These are phyloP conservation scores for Ormosia semicastrata DNA, from an alignment of 306 rosid species.

Conservation along the genomic window DNA sequence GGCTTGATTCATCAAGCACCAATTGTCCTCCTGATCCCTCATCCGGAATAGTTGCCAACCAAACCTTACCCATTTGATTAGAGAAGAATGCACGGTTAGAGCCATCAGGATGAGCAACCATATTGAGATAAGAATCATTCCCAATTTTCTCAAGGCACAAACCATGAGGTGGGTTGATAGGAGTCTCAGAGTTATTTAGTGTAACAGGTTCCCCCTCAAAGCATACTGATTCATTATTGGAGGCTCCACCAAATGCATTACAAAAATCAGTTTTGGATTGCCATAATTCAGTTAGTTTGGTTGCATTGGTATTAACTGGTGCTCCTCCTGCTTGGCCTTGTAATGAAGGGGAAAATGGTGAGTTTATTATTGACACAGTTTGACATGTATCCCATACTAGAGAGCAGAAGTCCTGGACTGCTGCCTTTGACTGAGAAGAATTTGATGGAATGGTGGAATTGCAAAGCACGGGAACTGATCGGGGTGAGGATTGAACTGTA, in stretches of 20 bases:
- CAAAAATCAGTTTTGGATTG: slow-evolving; percentile 81
- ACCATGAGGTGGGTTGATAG: slow-evolving; percentile 59
- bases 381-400: slow-evolving; percentile 82
- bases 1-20: slow-evolving; percentile 65
- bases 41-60: slow-evolving; percentile 77
- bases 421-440: slow-evolving; percentile 69
- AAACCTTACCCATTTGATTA: slow-evolving; percentile 72
- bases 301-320: slow-evolving; percentile 42
- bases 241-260: slow-evolving; percentile 74
- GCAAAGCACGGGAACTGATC: slow-evolving; percentile 86
- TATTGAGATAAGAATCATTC: slow-evolving; percentile 81
- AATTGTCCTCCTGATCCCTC: slow-evolving; percentile 62
- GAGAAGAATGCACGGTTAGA: slow-evolving; percentile 89
- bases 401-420: slow-evolving; percentile 55
- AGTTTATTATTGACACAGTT: slow-evolving; percentile 63
- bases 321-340: slow-evolving; percentile 60
- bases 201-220: slow-evolving; percentile 72
- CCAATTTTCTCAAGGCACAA: slow-evolving; percentile 93
- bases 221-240: slow-evolving; percentile 61
- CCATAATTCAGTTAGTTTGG: slow-evolving; percentile 68
- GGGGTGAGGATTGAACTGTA: slow-evolving; percentile 42
- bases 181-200: slow-evolving; percentile 45
- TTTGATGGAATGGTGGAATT: slow-evolving; percentile 62
- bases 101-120: slow-evolving; percentile 95
- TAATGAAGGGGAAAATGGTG: slow-evolving; percentile 81